Percentiles rank a stretch among this genome's conserved stretches.
Evolutionary conservation across 306 rosid species (phyloP).

Genomic region (Begonia fuchsioides): DNA sequence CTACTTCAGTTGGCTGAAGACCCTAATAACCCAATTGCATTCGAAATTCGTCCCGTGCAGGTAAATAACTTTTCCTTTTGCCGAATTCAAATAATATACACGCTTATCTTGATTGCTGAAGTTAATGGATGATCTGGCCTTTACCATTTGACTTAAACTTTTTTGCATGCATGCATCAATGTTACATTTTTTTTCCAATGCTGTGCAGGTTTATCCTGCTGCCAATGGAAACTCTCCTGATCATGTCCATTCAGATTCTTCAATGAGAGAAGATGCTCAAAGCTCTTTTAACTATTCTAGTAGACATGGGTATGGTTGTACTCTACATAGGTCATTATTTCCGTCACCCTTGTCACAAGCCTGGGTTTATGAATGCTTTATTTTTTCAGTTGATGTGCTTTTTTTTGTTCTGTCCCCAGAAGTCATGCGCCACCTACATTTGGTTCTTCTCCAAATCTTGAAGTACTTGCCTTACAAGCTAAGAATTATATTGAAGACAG

Average conservation of each 20-base stretch:
- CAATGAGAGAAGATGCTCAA: conserved; percentile 87
- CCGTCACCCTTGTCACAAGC: neutral
- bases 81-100: neutral
- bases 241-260: conserved; percentile 49
- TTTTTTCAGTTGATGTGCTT: conserved; percentile 1
- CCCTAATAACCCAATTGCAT: conserved; percentile 54
- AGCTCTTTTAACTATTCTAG: conserved; percentile 51
- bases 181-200: conserved; percentile 12
- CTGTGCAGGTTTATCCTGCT: conserved; percentile 64
- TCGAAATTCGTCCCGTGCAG: conserved; percentile 87
- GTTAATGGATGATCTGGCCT: conserved; percentile 3
- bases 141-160: neutral
- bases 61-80: conserved; percentile 18
- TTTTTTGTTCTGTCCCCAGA: conserved; percentile 29
- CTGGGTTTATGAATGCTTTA: neutral
- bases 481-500: conserved; percentile 43
- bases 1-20: conserved; percentile 74
- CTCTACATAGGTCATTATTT: conserved; percentile 6
- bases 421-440: conserved; percentile 89
- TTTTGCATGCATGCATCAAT: neutral
- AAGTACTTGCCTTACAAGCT: conserved; percentile 47
- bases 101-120: neutral
- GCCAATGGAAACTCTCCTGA: conserved; percentile 33
- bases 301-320: conserved; percentile 50
- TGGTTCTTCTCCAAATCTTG: conserved; percentile 86